Conservation (phyloP, 2,329 filamentous ascomycete species). For the Nemania sp. region DNA sequence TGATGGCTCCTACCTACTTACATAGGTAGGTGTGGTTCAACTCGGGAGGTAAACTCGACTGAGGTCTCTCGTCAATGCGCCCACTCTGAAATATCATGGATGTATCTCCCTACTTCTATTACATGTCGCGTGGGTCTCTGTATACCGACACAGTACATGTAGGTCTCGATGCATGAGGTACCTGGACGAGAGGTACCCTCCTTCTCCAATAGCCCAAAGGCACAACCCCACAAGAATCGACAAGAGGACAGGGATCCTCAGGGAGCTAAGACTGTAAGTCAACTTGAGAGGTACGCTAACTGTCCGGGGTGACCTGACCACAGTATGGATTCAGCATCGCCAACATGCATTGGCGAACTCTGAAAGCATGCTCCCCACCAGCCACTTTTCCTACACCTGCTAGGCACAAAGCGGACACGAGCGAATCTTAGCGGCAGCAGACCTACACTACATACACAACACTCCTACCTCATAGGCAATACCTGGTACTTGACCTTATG, state of each 20-base stretch:
- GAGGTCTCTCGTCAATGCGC: too few relatives aligned
- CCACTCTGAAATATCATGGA: too few relatives aligned
- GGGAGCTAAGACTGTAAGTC: background rate
- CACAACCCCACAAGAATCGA: slow-evolving; percentile 1
- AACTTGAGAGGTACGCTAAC: background rate
- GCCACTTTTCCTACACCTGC: slow-evolving; percentile 26
- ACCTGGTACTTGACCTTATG: too few relatives aligned
- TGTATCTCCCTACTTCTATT: background rate
- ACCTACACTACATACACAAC: too few relatives aligned
- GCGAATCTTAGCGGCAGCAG: slow-evolving; percentile 21
- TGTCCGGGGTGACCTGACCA: slow-evolving; percentile 21
- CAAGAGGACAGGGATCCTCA: slow-evolving; percentile 15
- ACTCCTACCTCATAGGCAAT: too few relatives aligned
- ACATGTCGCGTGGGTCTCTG: background rate
- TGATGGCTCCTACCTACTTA: too few relatives aligned
- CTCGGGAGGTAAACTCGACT: too few relatives aligned
- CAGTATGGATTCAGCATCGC: slow-evolving; percentile 17
- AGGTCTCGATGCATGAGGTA: background rate
- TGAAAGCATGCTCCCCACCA: slow-evolving; percentile 25
- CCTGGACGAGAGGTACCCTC: background rate
- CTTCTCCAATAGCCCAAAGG: slow-evolving; percentile 1
- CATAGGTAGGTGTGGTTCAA: too few relatives aligned
- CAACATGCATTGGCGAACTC: slow-evolving; percentile 23
- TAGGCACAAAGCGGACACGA: slow-evolving; percentile 17
- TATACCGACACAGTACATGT: background rate